Base-by-base conservation (phyloP, 2,329 filamentous ascomycete genomes). In the Zasmidium cellare region DNA sequence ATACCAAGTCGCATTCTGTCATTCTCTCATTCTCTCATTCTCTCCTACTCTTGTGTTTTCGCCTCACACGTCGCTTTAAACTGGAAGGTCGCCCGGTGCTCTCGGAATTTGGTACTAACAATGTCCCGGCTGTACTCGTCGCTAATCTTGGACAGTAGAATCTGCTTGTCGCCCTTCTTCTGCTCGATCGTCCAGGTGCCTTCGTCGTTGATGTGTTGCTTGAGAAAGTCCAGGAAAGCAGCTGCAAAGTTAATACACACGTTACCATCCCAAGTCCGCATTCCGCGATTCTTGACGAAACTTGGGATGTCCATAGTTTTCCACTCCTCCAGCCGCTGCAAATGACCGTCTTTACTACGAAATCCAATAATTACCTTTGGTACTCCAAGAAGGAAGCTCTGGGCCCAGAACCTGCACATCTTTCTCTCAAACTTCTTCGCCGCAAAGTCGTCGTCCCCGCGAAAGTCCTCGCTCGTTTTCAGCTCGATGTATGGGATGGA, bases 341-440 rank as follows among this genome's bases (percentile, higher is more conserved):
- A 79, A 53, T 90, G 83, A 7, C 94, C 93, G 55, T 87, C 71
- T 56, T 82, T 84, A 31, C 84, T 87, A 49, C 94, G 87, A 72
- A 94, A 97, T 0, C 94, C 94, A 25, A 99, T 89, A 47, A 97
- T 86, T 64, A 99, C 91, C 65, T 88, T 94, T 0, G 92, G 91
- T 1, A 97, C 92, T 44, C 93, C 93, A 1, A 99, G 86, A 2
- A 99, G 81, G 71, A 96, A 99, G 0, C 90, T 96, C 74, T 97
- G 94, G 14, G 93, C 91, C 94, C 94, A 99, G 76, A 93, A 96
- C 70, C 96, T 96, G 25, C 72, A 67, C 75, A 97, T 82, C 73
- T 97, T 97, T 50, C 90, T 85, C 75, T 97, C 90, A 71, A 93
- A 96, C 62, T 86, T 88, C 19, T 87, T 75, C 69, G 86, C 81